These are phyloP conservation scores for Carex parvula DNA, from an alignment of 176 grass and related monocot genomes.

Conservation along the genomic window DNA sequence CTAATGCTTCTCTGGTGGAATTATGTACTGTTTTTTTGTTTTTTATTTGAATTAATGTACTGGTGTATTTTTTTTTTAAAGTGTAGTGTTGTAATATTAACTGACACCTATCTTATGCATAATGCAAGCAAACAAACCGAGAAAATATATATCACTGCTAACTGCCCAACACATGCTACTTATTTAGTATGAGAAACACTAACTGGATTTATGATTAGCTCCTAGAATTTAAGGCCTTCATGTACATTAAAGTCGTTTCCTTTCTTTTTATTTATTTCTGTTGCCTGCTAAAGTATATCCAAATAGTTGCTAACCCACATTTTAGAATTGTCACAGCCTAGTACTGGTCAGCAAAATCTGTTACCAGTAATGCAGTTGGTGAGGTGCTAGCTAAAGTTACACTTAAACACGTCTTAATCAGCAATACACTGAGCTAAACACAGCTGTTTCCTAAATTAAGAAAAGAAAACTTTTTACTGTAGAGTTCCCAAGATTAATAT, in stretches of 20 bases:
- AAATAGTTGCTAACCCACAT: not conserved
- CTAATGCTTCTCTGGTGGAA: not conserved
- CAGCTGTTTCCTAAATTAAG: not conserved
- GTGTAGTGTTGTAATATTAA: too few species aligned
- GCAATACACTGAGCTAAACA: not conserved
- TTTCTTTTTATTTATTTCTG: too few species aligned
- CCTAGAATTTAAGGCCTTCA: not conserved
- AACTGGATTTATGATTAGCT: too few species aligned
- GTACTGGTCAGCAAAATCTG: not conserved
- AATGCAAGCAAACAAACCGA: too few species aligned
- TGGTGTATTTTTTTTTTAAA: not conserved
- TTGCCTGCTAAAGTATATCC: too few species aligned
- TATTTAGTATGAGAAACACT: too few species aligned
- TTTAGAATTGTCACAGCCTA: not conserved
- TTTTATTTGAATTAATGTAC: not conserved
- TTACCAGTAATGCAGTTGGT: not conserved
- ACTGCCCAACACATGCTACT: too few species aligned
- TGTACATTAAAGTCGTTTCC: not conserved
- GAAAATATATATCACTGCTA: too few species aligned
- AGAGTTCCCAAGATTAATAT: not conserved
- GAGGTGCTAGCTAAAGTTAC: not conserved
- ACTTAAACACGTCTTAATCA: not conserved
- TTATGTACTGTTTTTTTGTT: not conserved
- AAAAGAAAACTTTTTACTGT: not conserved
- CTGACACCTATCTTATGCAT: too few species aligned